Base-by-base conservation (phyloP, 208 protist species). In the Entamoeba nuttalli region DNA sequence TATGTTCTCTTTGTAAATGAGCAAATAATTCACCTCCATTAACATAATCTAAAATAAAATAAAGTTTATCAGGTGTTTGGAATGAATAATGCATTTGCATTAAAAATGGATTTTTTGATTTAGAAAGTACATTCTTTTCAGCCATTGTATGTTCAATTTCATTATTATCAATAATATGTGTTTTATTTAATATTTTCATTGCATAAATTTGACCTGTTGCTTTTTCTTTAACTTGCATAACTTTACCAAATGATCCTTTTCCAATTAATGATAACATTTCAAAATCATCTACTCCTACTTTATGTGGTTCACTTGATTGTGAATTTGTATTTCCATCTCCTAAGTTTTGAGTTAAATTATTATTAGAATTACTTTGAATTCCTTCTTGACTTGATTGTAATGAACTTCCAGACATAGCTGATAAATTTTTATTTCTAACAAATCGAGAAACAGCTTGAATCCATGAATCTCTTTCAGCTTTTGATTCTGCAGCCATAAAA, bases 101-200 rank as follows among this genome's bases (percentile, higher is more conserved):
- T 0, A 98, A 52, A 94, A 97, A 97, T 19, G 97, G 97, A 53
- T 98, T 97, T 41, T 95, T 94, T 17, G 97, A 95, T 30, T 50
- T 95, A n/a, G 96, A 57, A 7, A 97, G 51, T 55, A 97, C 95
- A 57, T 62, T 73, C n/a, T 95, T 95, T 94, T 97, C 97, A 15
- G 96, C 96, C 44, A 84, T 73, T n/a, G 96, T 96, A 52, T 97
- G 97, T n/a, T 96, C 51, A 2, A 95, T 21, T 50, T 97, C 94
- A 48, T 97, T 69, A 48, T 96, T 96, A 50, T 97, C 95, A 4
- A 97, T 95, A 50, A 97, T 93, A n/a, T 95, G 94, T 30, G 9
- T 95, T 95, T 98, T 98, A 25, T 96, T 95, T 0, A 98, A 55
- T 0, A 97, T 95, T 25, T 98, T 98, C 97, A 98, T 98, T 0